Percentiles rank a stretch among this genome's conserved stretches.
Evolutionary conservation across 2,329 filamentous ascomycete species (phyloP).

Genomic region (Cordyceps militaris): DNA sequence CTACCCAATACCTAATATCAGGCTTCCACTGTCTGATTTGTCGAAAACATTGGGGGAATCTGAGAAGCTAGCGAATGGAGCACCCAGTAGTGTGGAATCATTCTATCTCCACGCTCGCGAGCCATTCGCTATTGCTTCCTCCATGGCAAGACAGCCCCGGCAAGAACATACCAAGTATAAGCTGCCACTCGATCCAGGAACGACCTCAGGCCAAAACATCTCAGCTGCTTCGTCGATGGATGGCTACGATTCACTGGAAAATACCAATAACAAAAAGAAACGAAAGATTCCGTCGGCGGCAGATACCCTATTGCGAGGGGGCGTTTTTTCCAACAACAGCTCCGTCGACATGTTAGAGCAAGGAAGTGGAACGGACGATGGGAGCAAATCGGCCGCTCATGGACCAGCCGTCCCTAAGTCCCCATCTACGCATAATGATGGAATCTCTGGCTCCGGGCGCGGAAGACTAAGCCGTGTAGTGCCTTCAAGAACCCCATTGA

Average conservation of each 20-base stretch:
- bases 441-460: conserved; percentile 77
- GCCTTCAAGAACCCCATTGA: conserved; percentile 55
- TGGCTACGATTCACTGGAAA: conserved; percentile 95
- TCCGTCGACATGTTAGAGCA: not conserved
- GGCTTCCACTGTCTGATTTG: conserved; percentile 25
- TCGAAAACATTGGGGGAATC: not conserved
- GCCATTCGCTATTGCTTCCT: not conserved
- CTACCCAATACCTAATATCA: conserved; percentile 46
- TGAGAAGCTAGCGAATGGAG: not conserved
- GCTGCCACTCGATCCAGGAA: not conserved
- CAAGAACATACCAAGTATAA: not conserved
- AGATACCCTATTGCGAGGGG: conserved; percentile 44
- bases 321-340: conserved; percentile 17
- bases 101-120: not conserved
- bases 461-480: conserved; percentile 69
- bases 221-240: conserved; percentile 69
- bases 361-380: conserved; percentile 20
- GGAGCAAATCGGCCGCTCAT: conserved; percentile 17
- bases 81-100: not conserved
- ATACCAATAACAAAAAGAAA: conserved; percentile 99
- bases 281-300: conserved; percentile 91
- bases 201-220: conserved; percentile 27
- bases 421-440: conserved; percentile 42
- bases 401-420: conserved; percentile 36
- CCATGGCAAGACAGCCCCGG: not conserved